These are phyloP conservation scores for Alternaria consortialis DNA, from an alignment of 2,329 filamentous ascomycete genomes.

Conservation along the genomic window DNA sequence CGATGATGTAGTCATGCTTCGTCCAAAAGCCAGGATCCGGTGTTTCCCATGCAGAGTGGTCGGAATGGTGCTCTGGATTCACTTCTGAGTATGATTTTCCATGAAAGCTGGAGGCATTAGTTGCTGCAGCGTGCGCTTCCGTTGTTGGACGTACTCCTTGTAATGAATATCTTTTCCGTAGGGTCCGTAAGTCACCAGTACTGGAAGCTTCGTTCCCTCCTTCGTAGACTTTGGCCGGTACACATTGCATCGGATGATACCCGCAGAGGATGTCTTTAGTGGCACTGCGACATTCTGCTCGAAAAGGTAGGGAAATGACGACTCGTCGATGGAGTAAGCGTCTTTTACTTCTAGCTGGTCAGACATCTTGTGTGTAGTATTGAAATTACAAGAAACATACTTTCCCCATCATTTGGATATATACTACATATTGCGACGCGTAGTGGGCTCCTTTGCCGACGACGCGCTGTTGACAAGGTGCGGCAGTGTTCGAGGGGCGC, in stretches of 20 bases:
- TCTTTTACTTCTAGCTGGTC: slow-evolving; percentile 43
- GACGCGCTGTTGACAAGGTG: slow-evolving; percentile 9
- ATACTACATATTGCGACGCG: slow-evolving; percentile 22
- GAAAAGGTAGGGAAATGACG: slow-evolving; percentile 58
- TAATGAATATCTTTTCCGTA: slow-evolving; percentile 79
- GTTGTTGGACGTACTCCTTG: slow-evolving; percentile 50
- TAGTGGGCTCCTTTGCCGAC: slow-evolving; percentile 18
- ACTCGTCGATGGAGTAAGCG: slow-evolving; percentile 44
- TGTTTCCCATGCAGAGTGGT: slow-evolving; percentile 58
- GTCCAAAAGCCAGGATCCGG: slow-evolving; percentile 54
- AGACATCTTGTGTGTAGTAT: slow-evolving; percentile 29
- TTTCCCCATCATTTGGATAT: slow-evolving; percentile 21
- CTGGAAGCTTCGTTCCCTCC: slow-evolving; percentile 58
- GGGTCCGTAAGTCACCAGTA: slow-evolving; percentile 75
- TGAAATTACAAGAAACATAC: not conserved
- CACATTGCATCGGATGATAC: slow-evolving; percentile 61
- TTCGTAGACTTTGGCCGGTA: slow-evolving; percentile 58
- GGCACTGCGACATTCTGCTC: slow-evolving; percentile 60
- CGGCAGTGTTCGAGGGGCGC: slow-evolving; percentile 16
- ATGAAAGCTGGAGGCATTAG: slow-evolving; percentile 54
- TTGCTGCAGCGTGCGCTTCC: not conserved
- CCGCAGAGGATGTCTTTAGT: slow-evolving; percentile 50
- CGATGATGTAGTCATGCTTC: slow-evolving; percentile 48
- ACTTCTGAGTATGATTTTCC: slow-evolving; percentile 57
- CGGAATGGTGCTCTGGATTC: slow-evolving; percentile 46